phyloP scores from a whole-genome alignment of 805 yeast genomes.

The Zygotorulaspora florentina region DNA sequence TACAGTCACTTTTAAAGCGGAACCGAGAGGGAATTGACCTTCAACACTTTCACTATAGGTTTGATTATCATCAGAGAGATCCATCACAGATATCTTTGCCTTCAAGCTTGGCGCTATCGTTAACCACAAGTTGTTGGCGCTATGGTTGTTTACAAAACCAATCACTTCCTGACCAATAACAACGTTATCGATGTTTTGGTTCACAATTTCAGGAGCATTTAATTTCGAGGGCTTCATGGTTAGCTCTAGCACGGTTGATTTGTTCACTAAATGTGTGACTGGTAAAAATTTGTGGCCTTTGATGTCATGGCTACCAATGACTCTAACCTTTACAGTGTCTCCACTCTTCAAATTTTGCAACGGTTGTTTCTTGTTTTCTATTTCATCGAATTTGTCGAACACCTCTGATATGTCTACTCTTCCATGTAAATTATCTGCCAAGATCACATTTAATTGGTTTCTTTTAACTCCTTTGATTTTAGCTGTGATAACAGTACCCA shows the following conservation, averaged over 20 bases:
- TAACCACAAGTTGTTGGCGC: slow-evolving; percentile 61
- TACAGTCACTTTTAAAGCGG: slow-evolving; percentile 59
- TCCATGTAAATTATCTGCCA: slow-evolving; percentile 77
- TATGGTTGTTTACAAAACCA: slow-evolving; percentile 63
- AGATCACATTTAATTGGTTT: slow-evolving; percentile 66
- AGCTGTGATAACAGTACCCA: slow-evolving; percentile 63
- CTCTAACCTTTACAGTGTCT: slow-evolving; percentile 53
- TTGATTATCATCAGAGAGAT: slow-evolving; percentile 52
- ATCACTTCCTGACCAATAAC: slow-evolving; percentile 47
- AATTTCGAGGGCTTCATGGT: slow-evolving; percentile 47
- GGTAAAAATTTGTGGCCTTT: slow-evolving; percentile 66
- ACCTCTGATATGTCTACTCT: slow-evolving; percentile 73
- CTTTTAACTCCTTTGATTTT: slow-evolving; percentile 58
- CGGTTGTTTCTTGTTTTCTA: slow-evolving; percentile 56
- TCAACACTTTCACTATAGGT: slow-evolving; percentile 46
- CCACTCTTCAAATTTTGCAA: slow-evolving; percentile 56
- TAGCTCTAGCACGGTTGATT: slow-evolving; percentile 60
- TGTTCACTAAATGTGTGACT: slow-evolving; percentile 53
- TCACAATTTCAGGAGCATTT: slow-evolving; percentile 22
- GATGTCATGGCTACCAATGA: slow-evolving; percentile 74
- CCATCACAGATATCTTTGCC: slow-evolving; percentile 64
- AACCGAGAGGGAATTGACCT: slow-evolving; percentile 64
- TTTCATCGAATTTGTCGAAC: slow-evolving; percentile 49
- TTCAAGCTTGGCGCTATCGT: slow-evolving; percentile 62
- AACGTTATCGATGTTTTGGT: slow-evolving; percentile 41